Conservation (phyloP, 352 stramenopile genomes). For the Elongisporangium undulatum region DNA sequence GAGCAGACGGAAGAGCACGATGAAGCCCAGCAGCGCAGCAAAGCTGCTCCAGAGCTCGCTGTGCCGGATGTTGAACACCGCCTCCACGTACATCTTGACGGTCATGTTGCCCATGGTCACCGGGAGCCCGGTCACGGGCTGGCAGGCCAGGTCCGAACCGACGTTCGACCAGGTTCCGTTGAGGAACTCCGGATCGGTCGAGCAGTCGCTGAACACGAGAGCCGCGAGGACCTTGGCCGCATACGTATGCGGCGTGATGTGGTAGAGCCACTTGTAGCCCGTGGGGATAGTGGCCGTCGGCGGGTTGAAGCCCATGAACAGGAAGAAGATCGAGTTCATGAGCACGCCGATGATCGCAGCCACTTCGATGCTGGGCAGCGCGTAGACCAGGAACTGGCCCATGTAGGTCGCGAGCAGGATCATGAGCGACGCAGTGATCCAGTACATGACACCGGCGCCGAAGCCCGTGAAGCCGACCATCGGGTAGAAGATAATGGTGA, state of each 20-base stretch:
- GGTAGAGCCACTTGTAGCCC: slow-evolving; percentile 38
- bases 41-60: slow-evolving; percentile 18
- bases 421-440: slow-evolving; percentile 26
- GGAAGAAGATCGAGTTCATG: slow-evolving; percentile 29
- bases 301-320: slow-evolving; percentile 36
- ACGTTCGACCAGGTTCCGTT: slow-evolving; percentile 12
- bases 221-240: slow-evolving; percentile 20
- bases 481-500: slow-evolving; percentile 41
- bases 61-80: slow-evolving; percentile 22
- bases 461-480: slow-evolving; percentile 40
- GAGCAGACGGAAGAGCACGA: slow-evolving; percentile 16
- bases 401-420: slow-evolving; percentile 34
- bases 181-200: slow-evolving; percentile 17
- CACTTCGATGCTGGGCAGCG: slow-evolving; percentile 27
- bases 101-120: slow-evolving; percentile 26
- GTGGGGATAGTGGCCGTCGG: slow-evolving; percentile 23
- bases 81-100: slow-evolving; percentile 26
- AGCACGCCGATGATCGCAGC: slow-evolving; percentile 32
- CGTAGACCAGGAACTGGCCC: slow-evolving; percentile 29
- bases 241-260: slow-evolving; percentile 31
- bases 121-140: slow-evolving; percentile 27
- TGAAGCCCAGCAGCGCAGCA: slow-evolving; percentile 14
- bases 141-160: slow-evolving; percentile 27
- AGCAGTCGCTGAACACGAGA: slow-evolving; percentile 24
- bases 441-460: slow-evolving; percentile 27